Percentiles rank a stretch among this genome's conserved stretches.
Evolutionary conservation across 164 flowering plant genomes (phyloP).

Genomic region (Platanus orientalis): DNA sequence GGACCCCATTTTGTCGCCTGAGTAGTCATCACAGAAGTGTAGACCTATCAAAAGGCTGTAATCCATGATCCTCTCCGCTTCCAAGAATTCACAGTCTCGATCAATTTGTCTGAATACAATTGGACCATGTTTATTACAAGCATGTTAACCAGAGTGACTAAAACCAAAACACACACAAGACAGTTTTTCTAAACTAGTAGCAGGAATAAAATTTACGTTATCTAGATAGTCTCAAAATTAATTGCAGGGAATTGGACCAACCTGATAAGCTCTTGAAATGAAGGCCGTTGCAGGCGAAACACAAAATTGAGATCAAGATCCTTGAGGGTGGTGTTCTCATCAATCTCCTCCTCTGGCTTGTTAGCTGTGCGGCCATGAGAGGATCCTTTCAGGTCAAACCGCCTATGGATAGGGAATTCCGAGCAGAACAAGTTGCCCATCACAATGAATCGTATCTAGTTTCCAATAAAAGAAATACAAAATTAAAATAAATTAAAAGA

Average conservation of each 20-base stretch:
- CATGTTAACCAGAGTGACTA: not conserved
- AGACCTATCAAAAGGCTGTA: conserved; percentile 88
- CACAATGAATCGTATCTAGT: conserved; percentile 74
- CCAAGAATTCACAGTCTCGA: conserved; percentile 79
- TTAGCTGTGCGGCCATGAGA: conserved; percentile 81
- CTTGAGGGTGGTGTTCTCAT: conserved; percentile 80
- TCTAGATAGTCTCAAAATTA: not conserved
- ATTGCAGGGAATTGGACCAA: conserved; percentile 23
- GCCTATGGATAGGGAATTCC: conserved; percentile 68
- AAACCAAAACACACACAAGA: not conserved
- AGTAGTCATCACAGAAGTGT: conserved; percentile 70
- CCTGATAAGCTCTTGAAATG: conserved; percentile 73
- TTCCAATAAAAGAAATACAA: conserved; percentile 5
- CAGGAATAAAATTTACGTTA: not conserved
- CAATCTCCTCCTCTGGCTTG: conserved; percentile 63
- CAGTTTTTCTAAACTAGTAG: not conserved
- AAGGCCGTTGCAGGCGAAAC: conserved; percentile 56
- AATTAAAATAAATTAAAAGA: too few relatives aligned
- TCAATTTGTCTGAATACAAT: conserved; percentile 61
- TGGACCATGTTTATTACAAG: conserved; percentile 5
- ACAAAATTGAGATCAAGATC: conserved; percentile 84
- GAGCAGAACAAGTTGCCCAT: conserved; percentile 91
- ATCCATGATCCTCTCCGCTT: conserved; percentile 84
- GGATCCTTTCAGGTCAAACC: conserved; percentile 87
- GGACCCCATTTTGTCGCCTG: conserved; percentile 57